These are phyloP conservation scores for Tephrocybe sp. DNA, from an alignment of 768 basidiomycete genomes.

Conservation along the genomic window DNA sequence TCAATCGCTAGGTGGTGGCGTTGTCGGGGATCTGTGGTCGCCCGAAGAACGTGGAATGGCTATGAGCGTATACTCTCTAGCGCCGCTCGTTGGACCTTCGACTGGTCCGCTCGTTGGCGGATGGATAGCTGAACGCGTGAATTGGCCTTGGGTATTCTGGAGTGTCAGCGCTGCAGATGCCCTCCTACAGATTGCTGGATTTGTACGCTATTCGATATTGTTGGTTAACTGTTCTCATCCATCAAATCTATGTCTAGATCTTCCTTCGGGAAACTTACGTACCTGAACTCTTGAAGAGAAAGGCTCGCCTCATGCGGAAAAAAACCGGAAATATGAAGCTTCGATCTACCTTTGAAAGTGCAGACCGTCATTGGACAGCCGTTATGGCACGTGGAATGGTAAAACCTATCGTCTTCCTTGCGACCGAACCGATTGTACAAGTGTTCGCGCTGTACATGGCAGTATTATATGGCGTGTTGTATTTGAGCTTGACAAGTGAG, in stretches of 20 bases:
- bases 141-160: constrained; percentile 66
- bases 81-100: constrained; percentile 46
- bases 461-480: constrained; percentile 53
- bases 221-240: background rate
- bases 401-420: constrained; percentile 56
- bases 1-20: constrained; percentile 57
- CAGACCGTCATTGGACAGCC: constrained; percentile 37
- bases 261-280: constrained; percentile 40
- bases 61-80: constrained; percentile 50
- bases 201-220: constrained; percentile 34
- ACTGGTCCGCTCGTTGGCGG: constrained; percentile 32
- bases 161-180: constrained; percentile 49
- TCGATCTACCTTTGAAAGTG: constrained; percentile 39
- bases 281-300: constrained; percentile 44
- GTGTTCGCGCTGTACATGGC: constrained; percentile 56
- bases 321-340: constrained; percentile 27
- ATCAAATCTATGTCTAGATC: constrained; percentile 11
- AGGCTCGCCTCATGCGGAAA: constrained; percentile 35
- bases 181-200: constrained; percentile 41
- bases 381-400: constrained; percentile 47
- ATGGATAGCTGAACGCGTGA: constrained; percentile 48
- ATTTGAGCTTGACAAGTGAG: constrained; percentile 36
- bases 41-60: constrained; percentile 53
- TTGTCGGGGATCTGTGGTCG: constrained; percentile 49
- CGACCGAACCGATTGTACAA: constrained; percentile 59